Conservation (phyloP, 164 flowering plant genomes). For the Liquidambar formosana region DNA sequence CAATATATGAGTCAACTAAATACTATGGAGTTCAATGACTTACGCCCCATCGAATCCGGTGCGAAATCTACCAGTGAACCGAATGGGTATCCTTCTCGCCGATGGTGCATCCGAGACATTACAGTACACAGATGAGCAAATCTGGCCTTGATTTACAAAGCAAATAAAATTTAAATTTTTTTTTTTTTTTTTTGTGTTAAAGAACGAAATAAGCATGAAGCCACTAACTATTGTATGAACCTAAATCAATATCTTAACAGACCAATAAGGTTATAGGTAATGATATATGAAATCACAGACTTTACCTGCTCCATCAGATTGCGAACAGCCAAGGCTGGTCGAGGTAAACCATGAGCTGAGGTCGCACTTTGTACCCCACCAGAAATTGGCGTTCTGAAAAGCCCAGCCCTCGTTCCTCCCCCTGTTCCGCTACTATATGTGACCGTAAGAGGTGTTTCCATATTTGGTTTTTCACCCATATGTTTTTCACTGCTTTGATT, state of each 20-base stretch:
- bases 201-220: too few species aligned
- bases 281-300: neutral
- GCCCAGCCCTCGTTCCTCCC: slow-evolving; percentile 85
- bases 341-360: slow-evolving; percentile 95
- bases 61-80: slow-evolving; percentile 99
- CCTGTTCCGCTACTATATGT: slow-evolving; percentile 34
- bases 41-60: slow-evolving; percentile 93
- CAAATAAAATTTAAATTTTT: neutral
- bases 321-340: slow-evolving; percentile 96
- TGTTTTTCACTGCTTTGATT: slow-evolving; percentile 30
- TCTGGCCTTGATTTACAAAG: slow-evolving; percentile 68
- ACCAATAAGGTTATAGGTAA: neutral
- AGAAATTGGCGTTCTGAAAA: slow-evolving; percentile 96
- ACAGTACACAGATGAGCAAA: slow-evolving; percentile 98
- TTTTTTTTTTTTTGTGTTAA: too few species aligned
- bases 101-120: slow-evolving; percentile 99
- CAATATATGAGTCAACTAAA: neutral
- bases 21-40: slow-evolving; percentile 29
- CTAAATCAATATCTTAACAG: neutral
- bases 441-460: slow-evolving; percentile 26
- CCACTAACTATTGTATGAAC: too few species aligned
- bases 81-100: slow-evolving; percentile 94
- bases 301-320: slow-evolving; percentile 98
- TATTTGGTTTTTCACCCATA: slow-evolving; percentile 25
- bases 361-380: slow-evolving; percentile 99